These are phyloP conservation scores for Cetraspora pellucida DNA, from an alignment of 192 early-diverging fungal species.

Conservation along the genomic window DNA sequence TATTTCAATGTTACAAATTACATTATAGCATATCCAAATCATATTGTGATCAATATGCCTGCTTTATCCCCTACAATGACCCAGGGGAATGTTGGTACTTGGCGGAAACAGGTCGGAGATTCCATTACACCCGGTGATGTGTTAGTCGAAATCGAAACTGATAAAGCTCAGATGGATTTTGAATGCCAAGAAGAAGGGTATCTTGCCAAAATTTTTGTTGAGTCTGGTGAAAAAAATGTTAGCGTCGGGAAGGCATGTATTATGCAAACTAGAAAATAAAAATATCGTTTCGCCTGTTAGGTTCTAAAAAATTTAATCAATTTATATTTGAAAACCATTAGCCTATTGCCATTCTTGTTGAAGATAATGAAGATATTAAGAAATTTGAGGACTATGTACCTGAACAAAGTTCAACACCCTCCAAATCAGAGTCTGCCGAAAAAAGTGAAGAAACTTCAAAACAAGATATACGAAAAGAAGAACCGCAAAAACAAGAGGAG, in stretches of 20 bases:
- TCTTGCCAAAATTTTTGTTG: constrained; percentile 89
- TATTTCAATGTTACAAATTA: not conserved
- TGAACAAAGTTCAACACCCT: constrained; percentile 49
- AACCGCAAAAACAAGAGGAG: constrained; percentile 35
- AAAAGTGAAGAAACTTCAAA: constrained; percentile 31
- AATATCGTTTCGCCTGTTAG: not conserved
- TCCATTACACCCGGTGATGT: constrained; percentile 87
- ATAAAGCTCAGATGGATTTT: constrained; percentile 99
- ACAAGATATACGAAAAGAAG: constrained; percentile 8
- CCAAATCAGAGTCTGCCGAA: constrained; percentile 43
- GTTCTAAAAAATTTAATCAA: too few species aligned
- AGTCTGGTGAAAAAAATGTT: constrained; percentile 87
- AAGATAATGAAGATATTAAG: constrained; percentile 83
- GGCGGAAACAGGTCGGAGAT: constrained; percentile 96
- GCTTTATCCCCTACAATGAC: constrained; percentile 99
- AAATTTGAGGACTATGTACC: constrained; percentile 82
- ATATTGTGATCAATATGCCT: constrained; percentile 91
- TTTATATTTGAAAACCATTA: constrained; percentile 33
- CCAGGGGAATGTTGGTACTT: constrained; percentile 87
- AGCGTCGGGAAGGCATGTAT: constrained; percentile 68
- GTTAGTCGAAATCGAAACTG: constrained; percentile 95
- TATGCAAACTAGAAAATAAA: not conserved
- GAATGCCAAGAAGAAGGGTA: constrained; percentile 98
- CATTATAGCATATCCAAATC: constrained; percentile 68
- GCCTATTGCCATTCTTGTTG: constrained; percentile 90